These are phyloP conservation scores for Rhododendron molle DNA, from an alignment of 148 eudicot genomes.

Conservation along the genomic window DNA sequence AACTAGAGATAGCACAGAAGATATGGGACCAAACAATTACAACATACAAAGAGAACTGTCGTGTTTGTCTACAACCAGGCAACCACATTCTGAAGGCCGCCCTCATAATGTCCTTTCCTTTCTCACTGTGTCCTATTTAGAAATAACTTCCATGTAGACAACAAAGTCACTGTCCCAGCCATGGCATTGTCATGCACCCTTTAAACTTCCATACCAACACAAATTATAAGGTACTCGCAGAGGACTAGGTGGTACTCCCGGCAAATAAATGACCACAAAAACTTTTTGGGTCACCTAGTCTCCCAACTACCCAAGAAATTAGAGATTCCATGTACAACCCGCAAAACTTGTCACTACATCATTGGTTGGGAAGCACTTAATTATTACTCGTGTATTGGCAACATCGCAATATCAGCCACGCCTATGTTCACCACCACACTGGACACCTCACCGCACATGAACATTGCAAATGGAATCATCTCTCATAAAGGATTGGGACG, in stretches of 20 bases:
- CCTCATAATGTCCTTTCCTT: neutral
- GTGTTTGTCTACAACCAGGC: neutral
- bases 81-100: neutral
- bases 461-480: conserved; percentile 2
- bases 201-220: neutral
- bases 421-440: neutral
- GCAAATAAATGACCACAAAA: neutral
- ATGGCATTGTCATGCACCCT: neutral
- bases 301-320: neutral
- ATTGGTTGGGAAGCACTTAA: neutral
- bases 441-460: neutral
- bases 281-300: neutral
- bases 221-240: neutral
- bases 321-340: neutral
- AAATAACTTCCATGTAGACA: neutral
- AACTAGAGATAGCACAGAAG: neutral
- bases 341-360: neutral
- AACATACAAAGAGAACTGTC: neutral
- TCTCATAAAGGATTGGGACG: neutral
- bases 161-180: neutral
- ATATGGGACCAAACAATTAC: neutral
- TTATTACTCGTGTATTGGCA: neutral
- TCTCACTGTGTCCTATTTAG: neutral
- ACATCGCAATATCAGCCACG: neutral
- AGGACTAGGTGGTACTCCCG: neutral